Base-by-base conservation (phyloP, 1,284 basidiomycete species). In the Trametes versicolor region DNA sequence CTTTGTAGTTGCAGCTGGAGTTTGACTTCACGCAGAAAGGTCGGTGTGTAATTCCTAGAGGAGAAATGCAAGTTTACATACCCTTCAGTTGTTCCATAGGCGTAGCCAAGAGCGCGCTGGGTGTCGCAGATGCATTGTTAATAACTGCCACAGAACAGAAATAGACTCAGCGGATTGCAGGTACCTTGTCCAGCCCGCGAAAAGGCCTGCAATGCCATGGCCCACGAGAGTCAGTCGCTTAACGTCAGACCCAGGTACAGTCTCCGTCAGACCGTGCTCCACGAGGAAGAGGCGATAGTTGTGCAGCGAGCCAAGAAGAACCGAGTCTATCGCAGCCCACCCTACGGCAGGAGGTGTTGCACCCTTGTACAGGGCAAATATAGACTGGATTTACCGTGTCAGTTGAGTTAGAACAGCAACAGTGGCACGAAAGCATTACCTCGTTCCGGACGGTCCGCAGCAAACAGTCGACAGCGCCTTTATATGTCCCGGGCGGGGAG, bases 1-100 rank as follows among this genome's bases (percentile, higher is more conserved):
- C 84, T 82, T 75, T 91, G 85, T 21, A 83, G 82, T 73, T 94
- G 92, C 72, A 94, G 83, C 74, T 94, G 92, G 19, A 94, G 81
- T 72, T 93, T 93, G 51, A 93, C 91, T 88, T 32, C 0, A 48
- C 13, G 78, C 70, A 43, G 61, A 65, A 15, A 32, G 57, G 12
- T 48, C 19, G 52, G 32, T 23, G 15, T 39, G 37, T 2, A 55
- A 9, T 10, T 4, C 0, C 36, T 21, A 8, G 49, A 17, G 50
- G 41, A 51, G 32, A 64, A 45, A 39, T 45, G 23, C 17, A 65
- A 55, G 54, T n/a, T 19, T 7, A 57, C 34, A 62, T 62, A 88
- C 89, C 87, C 85, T 92, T 92, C 58, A 92, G 75, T 58, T 87
- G 82, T 72, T 93, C 92, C 53, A 93, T 83, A 0, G 92, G 92